A percentile compares a stretch with the other conserved stretches of the same genome.
Evolutionary conservation across 108 stramenopile species (phyloP).

Genomic region (Schizochytrium sp.): DNA sequence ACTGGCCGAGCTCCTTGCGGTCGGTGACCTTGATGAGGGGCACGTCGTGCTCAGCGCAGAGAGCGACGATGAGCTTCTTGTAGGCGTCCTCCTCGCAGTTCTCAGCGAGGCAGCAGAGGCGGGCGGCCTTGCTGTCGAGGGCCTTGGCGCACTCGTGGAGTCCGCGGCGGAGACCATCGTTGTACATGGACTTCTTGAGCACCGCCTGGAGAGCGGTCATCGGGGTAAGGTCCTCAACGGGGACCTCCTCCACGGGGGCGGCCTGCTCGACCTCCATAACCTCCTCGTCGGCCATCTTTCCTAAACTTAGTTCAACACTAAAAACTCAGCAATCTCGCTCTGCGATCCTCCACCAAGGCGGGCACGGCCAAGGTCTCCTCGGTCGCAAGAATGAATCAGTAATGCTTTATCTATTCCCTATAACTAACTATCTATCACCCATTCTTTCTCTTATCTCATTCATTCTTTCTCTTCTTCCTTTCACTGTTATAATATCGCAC

Average conservation of each 20-base stretch:
- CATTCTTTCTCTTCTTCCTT: slow-evolving; percentile 24
- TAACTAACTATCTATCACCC: not conserved
- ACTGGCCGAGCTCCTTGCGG: slow-evolving; percentile 95
- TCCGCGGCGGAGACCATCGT: slow-evolving; percentile 97
- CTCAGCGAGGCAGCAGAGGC: slow-evolving; percentile 98
- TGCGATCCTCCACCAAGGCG: slow-evolving; percentile 46
- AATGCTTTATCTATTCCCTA: not conserved
- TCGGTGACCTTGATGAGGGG: slow-evolving; percentile 95
- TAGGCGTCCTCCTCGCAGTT: slow-evolving; percentile 99
- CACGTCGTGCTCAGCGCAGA: slow-evolving; percentile 97
- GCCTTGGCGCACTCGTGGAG: slow-evolving; percentile 99
- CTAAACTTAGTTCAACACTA: not conserved
- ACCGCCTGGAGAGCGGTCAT: slow-evolving; percentile 98
- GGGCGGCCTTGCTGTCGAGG: slow-evolving; percentile 93
- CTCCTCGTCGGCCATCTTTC: slow-evolving; percentile 76
- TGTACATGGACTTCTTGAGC: slow-evolving; percentile 95
- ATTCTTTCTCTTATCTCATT: not conserved
- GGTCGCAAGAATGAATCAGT: not conserved
- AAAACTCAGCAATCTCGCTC: not conserved
- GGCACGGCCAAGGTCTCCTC: not conserved
- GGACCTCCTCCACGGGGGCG: slow-evolving; percentile 79
- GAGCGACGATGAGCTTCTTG: slow-evolving; percentile 97
- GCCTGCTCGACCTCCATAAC: slow-evolving; percentile 75
- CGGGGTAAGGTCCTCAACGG: slow-evolving; percentile 93
- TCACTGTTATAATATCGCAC: not conserved